Conservation (phyloP, 139 green algal species). For the Micractinium sp. region DNA sequence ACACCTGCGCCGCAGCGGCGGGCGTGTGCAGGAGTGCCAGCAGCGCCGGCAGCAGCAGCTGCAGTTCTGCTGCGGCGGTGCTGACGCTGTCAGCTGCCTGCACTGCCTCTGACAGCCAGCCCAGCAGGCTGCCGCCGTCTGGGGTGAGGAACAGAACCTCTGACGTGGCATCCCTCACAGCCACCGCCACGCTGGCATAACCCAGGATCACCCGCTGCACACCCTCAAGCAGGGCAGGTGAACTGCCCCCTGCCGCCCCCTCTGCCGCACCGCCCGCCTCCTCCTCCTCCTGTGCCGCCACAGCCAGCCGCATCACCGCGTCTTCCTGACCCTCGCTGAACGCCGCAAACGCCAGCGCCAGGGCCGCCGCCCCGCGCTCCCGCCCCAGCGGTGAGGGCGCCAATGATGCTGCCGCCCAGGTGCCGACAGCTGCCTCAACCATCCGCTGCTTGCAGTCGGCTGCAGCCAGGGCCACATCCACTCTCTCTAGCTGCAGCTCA, state of each 20-base stretch:
- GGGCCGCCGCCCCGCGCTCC: neutral
- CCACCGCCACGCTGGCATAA: slow-evolving; percentile 15
- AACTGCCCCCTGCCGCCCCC: neutral
- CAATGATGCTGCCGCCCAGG: neutral
- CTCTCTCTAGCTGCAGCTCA: slow-evolving; percentile 17
- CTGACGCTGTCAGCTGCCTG: slow-evolving; percentile 26
- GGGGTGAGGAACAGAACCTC: neutral
- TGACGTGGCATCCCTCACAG: slow-evolving; percentile 1
- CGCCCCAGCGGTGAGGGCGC: no score
- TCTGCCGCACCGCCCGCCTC: neutral
- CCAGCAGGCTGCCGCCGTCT: slow-evolving; percentile 13
- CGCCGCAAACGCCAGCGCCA: slow-evolving; percentile 16
- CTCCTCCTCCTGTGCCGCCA: neutral
- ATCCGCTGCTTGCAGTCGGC: neutral
- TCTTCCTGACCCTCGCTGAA: slow-evolving; percentile 13
- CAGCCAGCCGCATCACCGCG: neutral
- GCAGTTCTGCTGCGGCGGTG: slow-evolving; percentile 30
- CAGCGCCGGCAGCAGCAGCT: slow-evolving; percentile 34
- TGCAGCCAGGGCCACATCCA: slow-evolving; percentile 19
- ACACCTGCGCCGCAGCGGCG: neutral
- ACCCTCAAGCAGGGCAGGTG: neutral
- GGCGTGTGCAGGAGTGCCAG: slow-evolving; percentile 2
- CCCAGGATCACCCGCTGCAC: slow-evolving; percentile 34
- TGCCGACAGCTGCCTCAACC: neutral
- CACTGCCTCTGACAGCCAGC: slow-evolving; percentile 34